Evolutionary conservation across 768 basidiomycete species (phyloP), one percentile per base, ranked within the genome.

Genomic region (Saitozyma podzolica): DNA sequence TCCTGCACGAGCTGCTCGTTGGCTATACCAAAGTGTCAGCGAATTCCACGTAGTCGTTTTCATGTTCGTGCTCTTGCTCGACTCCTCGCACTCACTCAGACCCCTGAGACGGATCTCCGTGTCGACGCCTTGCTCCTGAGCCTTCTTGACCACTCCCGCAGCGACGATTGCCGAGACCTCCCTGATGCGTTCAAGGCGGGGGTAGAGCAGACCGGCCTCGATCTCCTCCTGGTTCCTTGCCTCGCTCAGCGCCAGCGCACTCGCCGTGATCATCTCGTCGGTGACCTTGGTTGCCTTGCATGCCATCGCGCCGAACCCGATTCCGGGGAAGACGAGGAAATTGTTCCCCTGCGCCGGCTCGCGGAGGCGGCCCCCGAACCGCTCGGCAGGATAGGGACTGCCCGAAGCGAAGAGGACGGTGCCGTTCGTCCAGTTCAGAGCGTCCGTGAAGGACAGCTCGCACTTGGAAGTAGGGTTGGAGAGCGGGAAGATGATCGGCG

Each of bases 261-360:
- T 85, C 6, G 91, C 89, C 76, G 95, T 92, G 29, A 96, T 88
- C 90, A 97, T 92, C 65, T 83, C 83, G 75, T 92, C 89, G 3
- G 91, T 90, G 50, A 96, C 87, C 40, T 82, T 81, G 0, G 83
- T 82, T 17, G 86, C 88, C 84, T 59, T 86, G 83, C 54, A 92
- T n/a, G 66, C 39, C 5, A 77, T 49, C 13, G 73, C 67, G 29
- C 78, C 92, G 64, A 91, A 82, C 49, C 89, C 88, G 52, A 76
- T 74, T 62, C 75, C 75, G 37, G 75, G 75, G 83, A 88, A 88
- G 72, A 89, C 88, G 78, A 89, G 90, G 90, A 93, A 92, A 80
- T 95, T 97, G 78, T 95, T 96, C 37, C 92, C 92, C 80, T 96
- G 94, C 20, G 91, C 90, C 2, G 93, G 87, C 66, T 88, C 87